Evolutionary conservation across 2,329 filamentous ascomycete species (phyloP).

Genomic region (Seiridium cupressi): DNA sequence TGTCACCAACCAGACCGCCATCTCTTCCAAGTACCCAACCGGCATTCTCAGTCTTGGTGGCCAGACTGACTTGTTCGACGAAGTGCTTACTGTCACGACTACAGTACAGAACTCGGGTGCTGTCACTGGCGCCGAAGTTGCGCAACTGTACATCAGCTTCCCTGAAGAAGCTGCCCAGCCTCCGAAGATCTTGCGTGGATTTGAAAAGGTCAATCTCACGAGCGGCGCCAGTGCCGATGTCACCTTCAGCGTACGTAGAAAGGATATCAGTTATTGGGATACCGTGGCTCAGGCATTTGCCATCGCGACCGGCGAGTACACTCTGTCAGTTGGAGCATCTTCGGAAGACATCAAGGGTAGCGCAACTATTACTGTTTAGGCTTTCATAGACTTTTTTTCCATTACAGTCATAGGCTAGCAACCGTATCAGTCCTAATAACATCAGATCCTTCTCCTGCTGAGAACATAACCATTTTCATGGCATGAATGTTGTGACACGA

Average conservation of each 20-base stretch:
- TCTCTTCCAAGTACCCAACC: slow-evolving; percentile 41
- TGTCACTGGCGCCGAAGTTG: slow-evolving; percentile 50
- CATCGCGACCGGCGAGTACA: slow-evolving; percentile 33
- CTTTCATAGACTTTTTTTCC: too few species aligned
- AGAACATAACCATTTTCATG: too few species aligned
- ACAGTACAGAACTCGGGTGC: slow-evolving; percentile 52
- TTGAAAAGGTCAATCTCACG: slow-evolving; percentile 55
- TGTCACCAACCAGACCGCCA: slow-evolving; percentile 10
- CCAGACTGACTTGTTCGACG: slow-evolving; percentile 54
- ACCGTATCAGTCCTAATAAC: too few species aligned
- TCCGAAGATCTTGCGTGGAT: slow-evolving; percentile 58
- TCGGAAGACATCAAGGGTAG: neutral
- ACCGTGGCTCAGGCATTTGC: slow-evolving; percentile 58
- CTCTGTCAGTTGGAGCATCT: neutral
- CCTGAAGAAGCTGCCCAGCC: slow-evolving; percentile 36
- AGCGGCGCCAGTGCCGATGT: slow-evolving; percentile 45
- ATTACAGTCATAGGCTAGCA: too few species aligned
- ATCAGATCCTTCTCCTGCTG: too few species aligned
- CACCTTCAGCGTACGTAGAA: slow-evolving; percentile 51
- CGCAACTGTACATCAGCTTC: slow-evolving; percentile 55
- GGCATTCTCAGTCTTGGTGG: slow-evolving; percentile 49
- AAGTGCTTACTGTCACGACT: slow-evolving; percentile 46
- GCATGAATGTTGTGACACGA: too few species aligned
- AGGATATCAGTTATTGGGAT: slow-evolving; percentile 67
- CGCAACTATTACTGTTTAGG: neutral